phyloP scores from a whole-genome alignment of 2,329 filamentous ascomycete species.

The Ophiobolus disseminans region DNA sequence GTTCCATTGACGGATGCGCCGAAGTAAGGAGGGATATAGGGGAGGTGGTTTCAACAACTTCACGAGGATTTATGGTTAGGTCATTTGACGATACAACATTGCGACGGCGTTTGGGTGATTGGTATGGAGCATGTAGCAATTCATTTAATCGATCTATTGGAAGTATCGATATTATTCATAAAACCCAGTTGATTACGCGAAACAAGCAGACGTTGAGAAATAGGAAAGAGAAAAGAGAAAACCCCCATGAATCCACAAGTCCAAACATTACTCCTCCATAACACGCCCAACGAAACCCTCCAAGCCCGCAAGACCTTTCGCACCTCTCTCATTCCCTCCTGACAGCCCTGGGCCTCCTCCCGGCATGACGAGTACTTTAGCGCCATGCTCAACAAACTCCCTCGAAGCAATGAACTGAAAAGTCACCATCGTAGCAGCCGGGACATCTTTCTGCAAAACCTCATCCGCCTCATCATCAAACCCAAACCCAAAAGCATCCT shows the following conservation, averaged over 20 bases:
- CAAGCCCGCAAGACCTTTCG: constrained; percentile 63
- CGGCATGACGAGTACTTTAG: constrained; percentile 74
- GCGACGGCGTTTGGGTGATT: too few species aligned
- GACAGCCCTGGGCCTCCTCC: constrained; percentile 68
- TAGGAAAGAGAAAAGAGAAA: background rate
- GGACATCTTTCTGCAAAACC: constrained; percentile 16
- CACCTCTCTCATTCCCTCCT: constrained; percentile 61
- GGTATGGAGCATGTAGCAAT: too few species aligned
- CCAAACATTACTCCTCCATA: constrained; percentile 22
- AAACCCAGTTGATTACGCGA: too few species aligned
- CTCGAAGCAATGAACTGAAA: constrained; percentile 72
- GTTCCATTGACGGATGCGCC: constrained; percentile 79
- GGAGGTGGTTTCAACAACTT: background rate
- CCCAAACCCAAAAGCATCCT: constrained; percentile 64
- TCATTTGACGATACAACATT: too few species aligned
- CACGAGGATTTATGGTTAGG: too few species aligned
- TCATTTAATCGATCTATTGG: too few species aligned
- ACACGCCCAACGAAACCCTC: constrained; percentile 77
- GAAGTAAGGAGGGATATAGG: background rate
- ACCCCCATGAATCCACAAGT: too few species aligned
- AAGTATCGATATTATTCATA: too few species aligned
- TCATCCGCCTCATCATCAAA: constrained; percentile 57
- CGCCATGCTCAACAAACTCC: constrained; percentile 77
- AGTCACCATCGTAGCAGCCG: constrained; percentile 57
- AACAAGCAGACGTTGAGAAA: too few species aligned